These are phyloP conservation scores for Elsinoe ampelina DNA, from an alignment of 2,329 filamentous ascomycete genomes.

Conservation along the genomic window DNA sequence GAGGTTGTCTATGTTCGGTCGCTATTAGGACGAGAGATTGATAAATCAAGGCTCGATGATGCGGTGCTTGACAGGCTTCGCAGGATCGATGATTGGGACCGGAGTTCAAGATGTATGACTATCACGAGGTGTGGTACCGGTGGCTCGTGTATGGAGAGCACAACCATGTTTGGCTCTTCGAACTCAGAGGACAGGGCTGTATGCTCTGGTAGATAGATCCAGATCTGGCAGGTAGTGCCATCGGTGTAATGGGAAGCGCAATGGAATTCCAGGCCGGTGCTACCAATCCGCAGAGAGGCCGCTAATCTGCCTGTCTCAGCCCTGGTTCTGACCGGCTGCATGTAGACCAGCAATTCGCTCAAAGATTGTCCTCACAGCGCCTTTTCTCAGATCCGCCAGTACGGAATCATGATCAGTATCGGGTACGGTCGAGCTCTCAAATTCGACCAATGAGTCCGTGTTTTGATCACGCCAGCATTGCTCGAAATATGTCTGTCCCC, in stretches of 20 bases:
- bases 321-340: not conserved
- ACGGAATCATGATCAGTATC: constrained; percentile 34
- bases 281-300: not conserved
- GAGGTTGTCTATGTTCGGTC: no score
- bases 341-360: not conserved
- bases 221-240: not conserved
- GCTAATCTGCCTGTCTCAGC: not conserved
- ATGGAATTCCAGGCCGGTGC: no score
- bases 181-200: no score
- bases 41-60: no score
- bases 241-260: no score
- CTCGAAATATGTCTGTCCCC: constrained; percentile 36
- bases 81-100: not conserved
- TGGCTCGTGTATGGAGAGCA: not conserved
- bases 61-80: no score
- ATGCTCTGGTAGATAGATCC: no score
- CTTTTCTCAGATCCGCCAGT: not conserved
- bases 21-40: no score
- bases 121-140: no score
- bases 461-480: constrained; percentile 30
- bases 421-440: constrained; percentile 24
- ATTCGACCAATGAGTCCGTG: constrained; percentile 26
- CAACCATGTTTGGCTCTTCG: no score
- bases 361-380: constrained; percentile 1
- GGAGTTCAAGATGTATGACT: no score